Evolutionary conservation across 495 filamentous ascomycete genomes (phyloP).

Genomic region (Aspergillus sclerotiicarbonarius): DNA sequence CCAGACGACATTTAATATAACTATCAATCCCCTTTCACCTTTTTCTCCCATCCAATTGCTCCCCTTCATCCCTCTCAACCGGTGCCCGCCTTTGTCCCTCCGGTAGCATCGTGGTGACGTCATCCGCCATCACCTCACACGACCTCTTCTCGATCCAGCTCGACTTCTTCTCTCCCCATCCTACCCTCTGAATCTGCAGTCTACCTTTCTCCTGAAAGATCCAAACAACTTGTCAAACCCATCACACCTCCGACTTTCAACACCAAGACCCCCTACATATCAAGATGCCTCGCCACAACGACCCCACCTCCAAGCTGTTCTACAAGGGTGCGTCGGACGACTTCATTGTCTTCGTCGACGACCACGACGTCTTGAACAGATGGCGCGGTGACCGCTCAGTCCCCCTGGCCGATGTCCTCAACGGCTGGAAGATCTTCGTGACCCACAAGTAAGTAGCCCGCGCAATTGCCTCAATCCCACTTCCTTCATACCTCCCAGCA

Average conservation of each 20-base stretch:
- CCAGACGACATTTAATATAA: background rate
- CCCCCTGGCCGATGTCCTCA: conserved; percentile 80
- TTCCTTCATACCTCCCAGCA: background rate
- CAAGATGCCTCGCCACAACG: conserved; percentile 79
- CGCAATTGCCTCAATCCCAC: background rate
- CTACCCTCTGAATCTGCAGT: background rate
- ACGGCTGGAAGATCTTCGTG: conserved; percentile 83
- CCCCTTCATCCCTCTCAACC: background rate
- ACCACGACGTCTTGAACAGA: conserved; percentile 64
- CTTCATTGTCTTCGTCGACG: conserved; percentile 89
- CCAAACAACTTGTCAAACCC: conserved; percentile 8
- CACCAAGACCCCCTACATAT: conserved; percentile 11
- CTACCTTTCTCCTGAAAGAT: background rate
- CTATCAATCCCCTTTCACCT: background rate
- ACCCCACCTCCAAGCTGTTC: conserved; percentile 73
- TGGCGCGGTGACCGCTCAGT: conserved; percentile 81
- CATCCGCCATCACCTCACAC: conserved; percentile 16
- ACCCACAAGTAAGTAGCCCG: conserved; percentile 73
- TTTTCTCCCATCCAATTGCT: background rate
- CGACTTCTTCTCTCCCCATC: conserved; percentile 14
- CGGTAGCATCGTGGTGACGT: conserved; percentile 29
- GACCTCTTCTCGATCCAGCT: conserved; percentile 18
- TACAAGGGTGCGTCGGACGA: conserved; percentile 86
- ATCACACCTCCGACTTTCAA: conserved; percentile 12
- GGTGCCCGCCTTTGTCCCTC: background rate